Evolutionary conservation across 352 stramenopile species (phyloP).

Genomic region (Globisporangium cystogenes): DNA sequence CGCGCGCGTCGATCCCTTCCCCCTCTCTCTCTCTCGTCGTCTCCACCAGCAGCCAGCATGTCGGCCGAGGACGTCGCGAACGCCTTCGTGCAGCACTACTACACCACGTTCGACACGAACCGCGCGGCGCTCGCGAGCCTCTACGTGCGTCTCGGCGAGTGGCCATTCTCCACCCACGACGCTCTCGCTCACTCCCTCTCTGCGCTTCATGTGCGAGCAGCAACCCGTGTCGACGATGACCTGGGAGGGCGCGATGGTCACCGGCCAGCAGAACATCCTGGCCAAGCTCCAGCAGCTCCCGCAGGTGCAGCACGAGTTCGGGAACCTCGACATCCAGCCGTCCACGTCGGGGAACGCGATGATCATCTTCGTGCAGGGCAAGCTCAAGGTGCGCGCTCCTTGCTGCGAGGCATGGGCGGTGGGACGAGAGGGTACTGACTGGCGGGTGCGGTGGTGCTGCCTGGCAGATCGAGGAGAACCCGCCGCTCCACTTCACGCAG

Average conservation of each 20-base stretch:
- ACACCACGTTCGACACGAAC: constrained; percentile 84
- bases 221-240: constrained; percentile 73
- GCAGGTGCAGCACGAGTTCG: constrained; percentile 70
- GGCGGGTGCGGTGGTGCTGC: too few relatives aligned
- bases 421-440: too few relatives aligned
- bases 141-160: constrained; percentile 86
- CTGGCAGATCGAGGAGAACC: constrained; percentile 93
- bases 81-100: constrained; percentile 86
- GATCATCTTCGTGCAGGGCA: constrained; percentile 95
- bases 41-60: constrained; percentile 52
- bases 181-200: too few relatives aligned
- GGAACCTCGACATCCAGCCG: constrained; percentile 92
- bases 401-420: too few relatives aligned
- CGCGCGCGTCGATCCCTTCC: too few relatives aligned
- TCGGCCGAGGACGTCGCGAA: constrained; percentile 81
- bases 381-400: too few relatives aligned
- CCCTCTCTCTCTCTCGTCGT: constrained; percentile 3
- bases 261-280: constrained; percentile 84
- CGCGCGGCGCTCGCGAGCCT: constrained; percentile 61
- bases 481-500: constrained; percentile 96
- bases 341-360: constrained; percentile 88
- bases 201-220: too few relatives aligned
- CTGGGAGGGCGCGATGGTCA: constrained; percentile 68
- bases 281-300: constrained; percentile 81
- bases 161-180: too few relatives aligned